A percentile compares a stretch with the other conserved stretches of the same genome.
These are phyloP conservation scores for Nyssa sinensis DNA, from an alignment of 148 eudicot genomes.

Conservation along the genomic window DNA sequence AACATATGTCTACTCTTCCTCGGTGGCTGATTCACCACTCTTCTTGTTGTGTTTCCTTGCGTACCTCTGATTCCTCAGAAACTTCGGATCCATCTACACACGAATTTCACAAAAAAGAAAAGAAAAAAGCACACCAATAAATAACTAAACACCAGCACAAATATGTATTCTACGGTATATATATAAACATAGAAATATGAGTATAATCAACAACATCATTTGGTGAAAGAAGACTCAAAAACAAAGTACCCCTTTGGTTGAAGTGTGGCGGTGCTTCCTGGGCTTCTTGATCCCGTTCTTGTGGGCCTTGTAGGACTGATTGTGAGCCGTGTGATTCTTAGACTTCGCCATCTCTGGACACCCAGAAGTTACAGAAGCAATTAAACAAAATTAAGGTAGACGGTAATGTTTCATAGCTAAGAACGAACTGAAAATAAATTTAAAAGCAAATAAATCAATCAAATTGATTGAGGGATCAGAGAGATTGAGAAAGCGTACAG, in stretches of 20 bases:
- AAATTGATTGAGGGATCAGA: not conserved
- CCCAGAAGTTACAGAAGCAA: not conserved
- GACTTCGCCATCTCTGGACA: conserved; percentile 67
- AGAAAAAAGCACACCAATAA: not conserved
- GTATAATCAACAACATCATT: not conserved
- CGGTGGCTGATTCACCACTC: conserved; percentile 42
- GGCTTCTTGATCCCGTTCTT: conserved; percentile 91
- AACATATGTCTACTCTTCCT: conserved; percentile 48
- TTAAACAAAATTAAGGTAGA: not conserved
- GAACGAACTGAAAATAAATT: no score
- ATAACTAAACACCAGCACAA: not conserved
- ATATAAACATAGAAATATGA: not conserved
- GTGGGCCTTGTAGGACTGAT: conserved; percentile 81
- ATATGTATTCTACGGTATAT: not conserved
- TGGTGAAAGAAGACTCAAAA: no score
- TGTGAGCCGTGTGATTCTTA: conserved; percentile 92
- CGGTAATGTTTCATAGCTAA: no score
- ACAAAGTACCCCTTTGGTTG: conserved; percentile 75
- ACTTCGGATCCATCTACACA: conserved; percentile 82
- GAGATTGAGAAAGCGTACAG: not conserved
- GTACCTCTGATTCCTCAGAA: conserved; percentile 91
- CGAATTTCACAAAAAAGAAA: not conserved
- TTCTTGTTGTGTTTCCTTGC: conserved; percentile 94
- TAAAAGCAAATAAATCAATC: no score
- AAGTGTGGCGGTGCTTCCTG: conserved; percentile 62